Percentiles rank a stretch among this genome's conserved stretches.
These are phyloP conservation scores for Phlyctochytrium bullatum DNA, from an alignment of 192 early-diverging fungal genomes.

Conservation along the genomic window DNA sequence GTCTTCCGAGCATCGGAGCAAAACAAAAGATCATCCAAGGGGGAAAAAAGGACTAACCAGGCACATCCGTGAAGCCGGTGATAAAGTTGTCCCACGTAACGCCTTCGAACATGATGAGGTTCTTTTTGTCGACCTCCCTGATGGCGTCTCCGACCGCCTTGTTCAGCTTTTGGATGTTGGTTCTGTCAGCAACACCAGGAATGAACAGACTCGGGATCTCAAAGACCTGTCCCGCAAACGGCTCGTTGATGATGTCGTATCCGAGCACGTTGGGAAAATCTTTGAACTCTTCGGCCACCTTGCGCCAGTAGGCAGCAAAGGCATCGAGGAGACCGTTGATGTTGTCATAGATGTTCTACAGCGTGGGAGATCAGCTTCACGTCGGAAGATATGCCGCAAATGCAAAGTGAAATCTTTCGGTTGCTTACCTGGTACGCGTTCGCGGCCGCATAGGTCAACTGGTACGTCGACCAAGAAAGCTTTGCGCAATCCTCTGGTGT, in stretches of 20 bases:
- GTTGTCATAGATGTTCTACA: constrained; percentile 48
- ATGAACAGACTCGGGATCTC: constrained; percentile 30
- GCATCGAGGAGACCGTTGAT: constrained; percentile 48
- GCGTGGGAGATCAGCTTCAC: neutral
- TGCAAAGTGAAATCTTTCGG: neutral
- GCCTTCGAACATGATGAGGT: constrained; percentile 53
- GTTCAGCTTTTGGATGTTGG: constrained; percentile 51
- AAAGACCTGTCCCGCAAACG: constrained; percentile 42
- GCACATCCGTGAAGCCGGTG: constrained; percentile 20
- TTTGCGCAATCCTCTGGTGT: neutral
- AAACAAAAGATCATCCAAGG: no score
- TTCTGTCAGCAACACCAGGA: constrained; percentile 40
- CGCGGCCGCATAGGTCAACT: neutral
- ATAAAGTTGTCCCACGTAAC: constrained; percentile 9
- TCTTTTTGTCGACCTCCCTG: constrained; percentile 47
- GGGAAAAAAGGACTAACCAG: constrained; percentile 2
- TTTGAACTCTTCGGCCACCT: constrained; percentile 43
- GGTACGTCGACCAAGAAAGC: neutral
- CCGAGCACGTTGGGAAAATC: constrained; percentile 49
- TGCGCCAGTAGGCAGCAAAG: constrained; percentile 55
- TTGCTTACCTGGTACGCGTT: neutral
- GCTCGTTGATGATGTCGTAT: constrained; percentile 65
- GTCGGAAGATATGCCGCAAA: neutral
- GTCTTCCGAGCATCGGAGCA: neutral
- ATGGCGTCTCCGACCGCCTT: constrained; percentile 43